Evolutionary conservation across 176 grass and related monocot genomes (phyloP), one percentile per base, ranked within the genome.

Genomic region (Otatea glauca): DNA sequence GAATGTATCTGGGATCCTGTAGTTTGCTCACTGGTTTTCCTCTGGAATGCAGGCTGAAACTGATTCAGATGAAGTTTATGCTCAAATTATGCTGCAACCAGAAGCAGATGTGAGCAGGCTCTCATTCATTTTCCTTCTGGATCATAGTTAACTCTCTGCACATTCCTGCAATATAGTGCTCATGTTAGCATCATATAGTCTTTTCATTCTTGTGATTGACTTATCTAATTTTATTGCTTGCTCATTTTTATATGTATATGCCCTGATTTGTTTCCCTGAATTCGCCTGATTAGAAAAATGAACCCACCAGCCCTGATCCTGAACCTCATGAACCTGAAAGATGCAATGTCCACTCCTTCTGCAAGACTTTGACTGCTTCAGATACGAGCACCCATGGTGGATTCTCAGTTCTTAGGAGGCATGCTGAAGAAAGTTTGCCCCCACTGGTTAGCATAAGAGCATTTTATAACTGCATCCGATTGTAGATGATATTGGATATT

Each of bases 11-110:
- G 45, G 13, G 20, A 55, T 70, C 23, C 15, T 75, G 25, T 79
- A 48, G 54, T 84, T 88, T n/a, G 15, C 59, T 78, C 35, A 85
- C 59, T 42, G 35, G 38, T 42, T 75, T 65, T 89, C 42, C 54
- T 80, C n/a, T 55, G 68, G 69, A 50, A 48, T 85, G 67, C 63
- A 98, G 95, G 92, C 90, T 87, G 95, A 98, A 86, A 86, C 92
- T 69, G 95, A 98, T 75, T 93, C 88, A 0, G 95, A 98, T 85
- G 95, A 98, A 91, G 92, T 95, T 69, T 98, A 93, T 67, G 89
- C 92, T 74, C 95, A 95, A 66, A 95, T 98, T 85, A 98, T 92
- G 78, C 84, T 98, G 53, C 86, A 89, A 43, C 92, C 92, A 27
- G 92, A 95, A 72, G 21, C 83, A 80, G 75, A 90, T 79, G 95